Conservation (phyloP, 1,139 yeast genomes). For the Yamadazyma mexicana region DNA sequence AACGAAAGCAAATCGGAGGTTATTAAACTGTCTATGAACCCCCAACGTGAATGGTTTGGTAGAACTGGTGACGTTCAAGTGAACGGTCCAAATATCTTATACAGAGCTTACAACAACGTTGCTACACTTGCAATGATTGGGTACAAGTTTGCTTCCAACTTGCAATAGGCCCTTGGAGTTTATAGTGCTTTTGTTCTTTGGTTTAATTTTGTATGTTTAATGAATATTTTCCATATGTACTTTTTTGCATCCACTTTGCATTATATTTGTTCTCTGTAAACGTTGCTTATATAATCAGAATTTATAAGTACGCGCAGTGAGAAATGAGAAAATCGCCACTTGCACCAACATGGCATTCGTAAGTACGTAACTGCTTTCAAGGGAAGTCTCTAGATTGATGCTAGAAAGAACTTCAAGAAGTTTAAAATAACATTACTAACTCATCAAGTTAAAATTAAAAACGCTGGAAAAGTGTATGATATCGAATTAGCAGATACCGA, state of each 20-base stretch:
- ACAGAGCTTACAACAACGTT: conserved; percentile 33
- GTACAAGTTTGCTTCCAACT: conserved; percentile 12
- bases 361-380: conserved; percentile 9
- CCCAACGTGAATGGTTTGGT: conserved; percentile 34
- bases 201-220: not conserved
- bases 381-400: not conserved
- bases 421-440: conserved; percentile 10
- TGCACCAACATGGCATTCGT: conserved; percentile 6
- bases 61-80: conserved; percentile 35
- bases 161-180: not conserved
- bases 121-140: conserved; percentile 17
- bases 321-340: conserved; percentile 2
- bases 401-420: no score
- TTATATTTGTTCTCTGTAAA: no score
- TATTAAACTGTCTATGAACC: conserved; percentile 20
- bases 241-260: not conserved
- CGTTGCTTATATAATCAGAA: not conserved
- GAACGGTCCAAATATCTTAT: conserved; percentile 36
- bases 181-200: not conserved
- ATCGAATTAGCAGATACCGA: conserved; percentile 57
- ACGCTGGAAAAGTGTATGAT: conserved; percentile 81
- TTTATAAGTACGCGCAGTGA: not conserved
- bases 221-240: not conserved
- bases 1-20: conserved; percentile 32
- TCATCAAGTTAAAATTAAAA: conserved; percentile 49